phyloP scores from a whole-genome alignment of 192 early-diverging fungal species.

The Gamsiella multidivaricata region DNA sequence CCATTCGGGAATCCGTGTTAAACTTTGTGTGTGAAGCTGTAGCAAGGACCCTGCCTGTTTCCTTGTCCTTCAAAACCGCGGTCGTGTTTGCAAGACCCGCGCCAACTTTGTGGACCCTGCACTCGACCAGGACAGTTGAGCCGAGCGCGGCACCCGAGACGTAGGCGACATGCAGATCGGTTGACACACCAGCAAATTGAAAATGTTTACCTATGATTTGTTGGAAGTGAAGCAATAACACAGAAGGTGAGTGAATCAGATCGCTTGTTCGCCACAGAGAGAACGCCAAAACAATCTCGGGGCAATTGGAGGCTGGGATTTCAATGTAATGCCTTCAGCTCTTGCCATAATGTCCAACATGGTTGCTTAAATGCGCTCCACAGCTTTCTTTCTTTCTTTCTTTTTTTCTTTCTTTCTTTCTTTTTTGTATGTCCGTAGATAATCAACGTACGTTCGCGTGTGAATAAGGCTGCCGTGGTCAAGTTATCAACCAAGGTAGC shows the following conservation, averaged over 20 bases:
- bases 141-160: slow-evolving; percentile 44
- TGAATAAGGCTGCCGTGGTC: slow-evolving; percentile 48
- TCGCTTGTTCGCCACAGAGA: no score
- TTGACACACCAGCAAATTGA: slow-evolving; percentile 50
- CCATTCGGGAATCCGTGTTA: slow-evolving; percentile 51
- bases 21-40: slow-evolving; percentile 52
- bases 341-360: no score
- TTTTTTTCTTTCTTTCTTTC: no score
- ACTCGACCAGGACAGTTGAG: slow-evolving; percentile 40
- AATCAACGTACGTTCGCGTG: slow-evolving; percentile 35
- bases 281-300: no score
- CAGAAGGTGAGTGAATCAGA: neutral
- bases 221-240: neutral
- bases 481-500: slow-evolving; percentile 54
- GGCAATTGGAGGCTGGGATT: no score
- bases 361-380: no score
- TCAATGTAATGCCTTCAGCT: no score
- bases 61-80: slow-evolving; percentile 41
- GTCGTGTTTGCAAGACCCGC: slow-evolving; percentile 40
- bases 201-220: slow-evolving; percentile 38
- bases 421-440: no score
- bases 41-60: slow-evolving; percentile 31
- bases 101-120: slow-evolving; percentile 46
- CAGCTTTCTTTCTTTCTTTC: no score
- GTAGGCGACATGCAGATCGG: slow-evolving; percentile 54